Percentiles rank a stretch among this genome's conserved stretches.
phyloP scores from a whole-genome alignment of 2,329 filamentous ascomycete species.

The Byssochlamys sp. region DNA sequence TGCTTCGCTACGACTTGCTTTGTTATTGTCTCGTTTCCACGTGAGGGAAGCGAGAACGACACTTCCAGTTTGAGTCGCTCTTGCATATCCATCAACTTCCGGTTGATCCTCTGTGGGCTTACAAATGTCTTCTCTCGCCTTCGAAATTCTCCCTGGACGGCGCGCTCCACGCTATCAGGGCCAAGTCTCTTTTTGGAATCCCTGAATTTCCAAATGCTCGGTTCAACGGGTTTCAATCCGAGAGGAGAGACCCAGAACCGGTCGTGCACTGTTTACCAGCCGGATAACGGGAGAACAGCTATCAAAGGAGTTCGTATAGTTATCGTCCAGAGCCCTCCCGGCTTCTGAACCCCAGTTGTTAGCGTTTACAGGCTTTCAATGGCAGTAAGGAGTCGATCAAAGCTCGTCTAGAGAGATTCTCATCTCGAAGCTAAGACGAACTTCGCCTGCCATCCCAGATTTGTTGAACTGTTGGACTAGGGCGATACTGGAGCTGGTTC shows the following conservation, averaged over 20 bases:
- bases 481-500: no score
- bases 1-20: neutral
- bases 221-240: neutral
- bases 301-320: no score
- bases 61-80: neutral
- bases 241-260: neutral
- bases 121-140: neutral
- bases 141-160: neutral
- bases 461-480: no score
- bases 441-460: no score
- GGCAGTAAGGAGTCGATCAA: no score
- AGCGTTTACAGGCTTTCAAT: no score
- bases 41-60: neutral
- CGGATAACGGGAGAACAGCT: no score
- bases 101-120: neutral
- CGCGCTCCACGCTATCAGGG: neutral
- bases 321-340: no score
- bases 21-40: neutral
- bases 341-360: no score
- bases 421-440: no score
- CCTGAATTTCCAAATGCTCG: neutral
- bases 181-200: neutral
- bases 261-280: neutral
- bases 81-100: neutral
- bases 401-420: no score